phyloP scores from a whole-genome alignment of 2,329 filamentous ascomycete genomes.

The Trichophyton verrucosum region DNA sequence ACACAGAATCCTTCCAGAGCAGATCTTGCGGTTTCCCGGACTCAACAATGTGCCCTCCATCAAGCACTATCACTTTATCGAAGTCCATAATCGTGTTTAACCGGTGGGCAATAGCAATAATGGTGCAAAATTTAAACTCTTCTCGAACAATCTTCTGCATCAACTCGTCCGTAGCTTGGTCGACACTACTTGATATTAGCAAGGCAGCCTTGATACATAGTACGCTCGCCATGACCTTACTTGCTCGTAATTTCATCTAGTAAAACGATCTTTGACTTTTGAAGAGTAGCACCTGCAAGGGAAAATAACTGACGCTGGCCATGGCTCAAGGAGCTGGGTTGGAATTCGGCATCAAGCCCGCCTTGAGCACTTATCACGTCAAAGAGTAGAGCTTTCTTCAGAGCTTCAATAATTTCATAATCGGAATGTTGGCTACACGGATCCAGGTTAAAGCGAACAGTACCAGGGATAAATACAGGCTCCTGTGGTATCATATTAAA shows the following conservation, averaged over 20 bases:
- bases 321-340: constrained; percentile 27
- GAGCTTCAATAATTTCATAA: constrained; percentile 24
- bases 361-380: constrained; percentile 27
- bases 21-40: not conserved
- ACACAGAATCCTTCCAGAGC: not conserved
- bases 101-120: constrained; percentile 10
- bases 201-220: not conserved
- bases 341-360: constrained; percentile 32
- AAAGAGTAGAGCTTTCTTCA: constrained; percentile 28
- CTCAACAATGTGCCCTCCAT: not conserved
- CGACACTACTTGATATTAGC: constrained; percentile 5
- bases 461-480: constrained; percentile 86
- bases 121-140: constrained; percentile 8
- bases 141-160: constrained; percentile 10
- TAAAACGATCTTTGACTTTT: constrained; percentile 49
- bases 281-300: constrained; percentile 48
- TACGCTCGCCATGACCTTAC: constrained; percentile 19
- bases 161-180: constrained; percentile 6
- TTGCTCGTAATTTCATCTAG: constrained; percentile 51
- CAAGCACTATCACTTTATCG: not conserved
- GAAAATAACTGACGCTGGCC: constrained; percentile 55
- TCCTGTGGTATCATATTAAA: constrained; percentile 96
- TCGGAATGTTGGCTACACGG: constrained; percentile 44
- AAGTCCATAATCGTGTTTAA: not conserved
- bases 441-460: constrained; percentile 85